Conservation (phyloP, 108 stramenopile species). For the Craspedostauros australis region DNA sequence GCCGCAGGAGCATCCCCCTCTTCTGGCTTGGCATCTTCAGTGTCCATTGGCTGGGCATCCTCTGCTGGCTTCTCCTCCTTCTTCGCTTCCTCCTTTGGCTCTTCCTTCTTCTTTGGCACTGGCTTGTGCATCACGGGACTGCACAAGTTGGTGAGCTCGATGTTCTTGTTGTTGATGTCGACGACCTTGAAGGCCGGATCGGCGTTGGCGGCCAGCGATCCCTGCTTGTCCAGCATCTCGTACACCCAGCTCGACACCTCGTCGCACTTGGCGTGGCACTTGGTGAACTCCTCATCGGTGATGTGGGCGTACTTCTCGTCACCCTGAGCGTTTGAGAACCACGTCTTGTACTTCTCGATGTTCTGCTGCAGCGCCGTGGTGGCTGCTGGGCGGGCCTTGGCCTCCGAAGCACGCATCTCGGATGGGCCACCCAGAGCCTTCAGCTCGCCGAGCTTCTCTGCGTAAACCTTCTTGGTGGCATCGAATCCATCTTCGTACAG, state of each 20-base stretch:
- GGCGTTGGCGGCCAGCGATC: constrained; percentile 43
- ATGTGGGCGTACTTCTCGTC: constrained; percentile 86
- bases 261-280: constrained; percentile 65
- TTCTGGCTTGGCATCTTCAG: constrained; percentile 27
- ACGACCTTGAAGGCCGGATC: constrained; percentile 82
- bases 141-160: constrained; percentile 55
- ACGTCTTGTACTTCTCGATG: constrained; percentile 78
- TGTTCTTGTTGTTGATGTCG: constrained; percentile 61
- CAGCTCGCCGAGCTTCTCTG: constrained; percentile 82
- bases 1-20: too few relatives aligned
- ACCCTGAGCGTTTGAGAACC: constrained; percentile 68
- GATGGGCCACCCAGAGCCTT: constrained; percentile 84
- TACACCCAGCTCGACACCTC: constrained; percentile 87
- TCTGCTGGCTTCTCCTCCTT: constrained; percentile 26
- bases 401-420: constrained; percentile 78
- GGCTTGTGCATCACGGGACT: constrained; percentile 93
- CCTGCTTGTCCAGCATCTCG: constrained; percentile 90
- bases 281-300: constrained; percentile 81
- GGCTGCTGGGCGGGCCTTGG: constrained; percentile 60
- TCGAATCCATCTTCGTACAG: constrained; percentile 98
- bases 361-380: constrained; percentile 63
- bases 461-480: constrained; percentile 88
- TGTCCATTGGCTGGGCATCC: constrained; percentile 60
- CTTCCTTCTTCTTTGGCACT: constrained; percentile 69
- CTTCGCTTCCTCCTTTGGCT: constrained; percentile 32